Evolutionary conservation across 106 monocot species (phyloP).

Genomic region (Platanthera zijinensis): DNA sequence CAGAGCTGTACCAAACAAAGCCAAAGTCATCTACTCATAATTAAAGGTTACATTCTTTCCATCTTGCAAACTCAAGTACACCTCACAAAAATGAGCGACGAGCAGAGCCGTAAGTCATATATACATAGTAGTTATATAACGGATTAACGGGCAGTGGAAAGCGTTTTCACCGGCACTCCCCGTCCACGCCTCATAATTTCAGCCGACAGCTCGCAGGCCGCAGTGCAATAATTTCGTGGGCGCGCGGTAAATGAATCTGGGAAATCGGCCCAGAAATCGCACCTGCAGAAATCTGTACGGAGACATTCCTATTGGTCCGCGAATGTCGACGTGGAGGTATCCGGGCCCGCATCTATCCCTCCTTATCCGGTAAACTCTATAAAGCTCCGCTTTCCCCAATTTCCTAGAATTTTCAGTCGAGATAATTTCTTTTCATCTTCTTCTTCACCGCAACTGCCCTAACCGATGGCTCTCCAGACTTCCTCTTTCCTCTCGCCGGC

Average conservation of each 20-base stretch:
- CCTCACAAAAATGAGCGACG: no score
- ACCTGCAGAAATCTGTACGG: conserved; percentile 37
- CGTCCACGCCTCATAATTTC: not conserved
- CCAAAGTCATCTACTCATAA: no score
- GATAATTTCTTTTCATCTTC: not conserved
- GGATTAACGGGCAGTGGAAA: no score
- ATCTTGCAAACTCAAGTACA: no score
- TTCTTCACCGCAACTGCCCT: not conserved
- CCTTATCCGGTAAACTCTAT: conserved; percentile 36
- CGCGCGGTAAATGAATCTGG: not conserved
- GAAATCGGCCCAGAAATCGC: conserved; percentile 1
- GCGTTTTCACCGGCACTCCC: no score
- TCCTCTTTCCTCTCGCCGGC: conserved; percentile 52
- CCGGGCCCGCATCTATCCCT: conserved; percentile 38
- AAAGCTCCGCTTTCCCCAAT: not conserved
- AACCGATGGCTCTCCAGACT: conserved; percentile 72
- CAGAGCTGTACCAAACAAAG: no score
- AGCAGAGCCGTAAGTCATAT: no score
- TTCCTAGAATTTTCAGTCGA: not conserved
- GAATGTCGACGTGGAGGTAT: conserved; percentile 12
- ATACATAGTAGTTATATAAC: no score
- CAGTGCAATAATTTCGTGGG: not conserved
- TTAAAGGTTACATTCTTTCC: no score
- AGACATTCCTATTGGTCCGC: conserved; percentile 45
- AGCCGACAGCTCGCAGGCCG: not conserved